Conservation (phyloP, 2,329 filamentous ascomycete species). For the Daldinia sp. region DNA sequence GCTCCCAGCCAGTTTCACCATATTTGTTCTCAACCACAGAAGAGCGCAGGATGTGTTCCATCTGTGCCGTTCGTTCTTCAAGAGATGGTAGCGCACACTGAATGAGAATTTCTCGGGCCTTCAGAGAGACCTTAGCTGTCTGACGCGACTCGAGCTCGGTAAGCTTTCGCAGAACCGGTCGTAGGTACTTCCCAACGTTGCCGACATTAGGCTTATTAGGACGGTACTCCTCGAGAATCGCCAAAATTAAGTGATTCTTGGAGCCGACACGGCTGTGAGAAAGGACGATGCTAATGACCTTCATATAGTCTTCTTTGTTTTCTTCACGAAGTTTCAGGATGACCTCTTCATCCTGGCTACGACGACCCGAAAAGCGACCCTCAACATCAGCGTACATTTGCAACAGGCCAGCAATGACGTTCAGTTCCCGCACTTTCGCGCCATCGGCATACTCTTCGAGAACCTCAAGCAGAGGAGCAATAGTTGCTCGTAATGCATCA, state of each 20-base stretch:
- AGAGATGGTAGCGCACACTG: constrained; percentile 96
- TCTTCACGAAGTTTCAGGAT: constrained; percentile 94
- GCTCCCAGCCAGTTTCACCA: constrained; percentile 96
- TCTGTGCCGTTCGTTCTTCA: constrained; percentile 93
- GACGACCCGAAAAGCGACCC: constrained; percentile 86
- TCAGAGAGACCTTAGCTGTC: constrained; percentile 95
- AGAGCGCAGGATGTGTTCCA: constrained; percentile 98
- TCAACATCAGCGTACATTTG: constrained; percentile 87
- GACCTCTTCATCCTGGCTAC: constrained; percentile 90
- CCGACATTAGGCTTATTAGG: constrained; percentile 93
- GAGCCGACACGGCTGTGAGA: constrained; percentile 92
- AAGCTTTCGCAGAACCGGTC: constrained; percentile 82
- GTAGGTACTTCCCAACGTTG: constrained; percentile 89
- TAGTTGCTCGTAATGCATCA: constrained; percentile 76
- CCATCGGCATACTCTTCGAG: constrained; percentile 86
- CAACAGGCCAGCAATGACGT: constrained; percentile 82
- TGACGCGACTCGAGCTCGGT: constrained; percentile 88
- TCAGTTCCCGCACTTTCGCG: constrained; percentile 89
- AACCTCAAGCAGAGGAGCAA: constrained; percentile 82
- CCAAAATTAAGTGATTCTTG: constrained; percentile 93
- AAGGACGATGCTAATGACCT: constrained; percentile 88
- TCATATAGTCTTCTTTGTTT: constrained; percentile 90
- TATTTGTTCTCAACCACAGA: constrained; percentile 97
- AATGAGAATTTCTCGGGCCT: constrained; percentile 96
- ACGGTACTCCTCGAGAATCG: constrained; percentile 92